These are phyloP conservation scores for Micromonas pusilla DNA, from an alignment of 139 green algal species.

Conservation along the genomic window DNA sequence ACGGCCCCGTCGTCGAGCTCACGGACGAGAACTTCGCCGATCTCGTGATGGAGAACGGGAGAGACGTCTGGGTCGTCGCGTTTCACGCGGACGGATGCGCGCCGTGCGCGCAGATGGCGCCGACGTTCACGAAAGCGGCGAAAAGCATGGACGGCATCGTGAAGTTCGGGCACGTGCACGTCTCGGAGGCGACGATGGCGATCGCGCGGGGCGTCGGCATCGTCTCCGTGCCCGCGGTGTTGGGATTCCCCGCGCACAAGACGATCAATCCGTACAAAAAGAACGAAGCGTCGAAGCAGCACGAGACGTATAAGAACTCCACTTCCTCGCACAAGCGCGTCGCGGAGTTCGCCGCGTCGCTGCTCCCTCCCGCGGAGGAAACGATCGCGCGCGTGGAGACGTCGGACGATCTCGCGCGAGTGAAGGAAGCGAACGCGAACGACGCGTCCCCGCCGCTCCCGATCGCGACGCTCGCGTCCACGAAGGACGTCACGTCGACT, in stretches of 20 bases:
- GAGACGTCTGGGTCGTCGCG: slow-evolving; percentile 10
- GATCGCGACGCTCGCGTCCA: background rate
- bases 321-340: background rate
- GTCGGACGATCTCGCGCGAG: background rate
- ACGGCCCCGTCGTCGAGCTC: background rate
- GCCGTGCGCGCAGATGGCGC: background rate
- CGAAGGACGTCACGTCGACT: background rate
- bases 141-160: background rate
- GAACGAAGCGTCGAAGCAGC: background rate
- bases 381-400: background rate
- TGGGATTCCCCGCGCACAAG: background rate
- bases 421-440: background rate
- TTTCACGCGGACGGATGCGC: background rate
- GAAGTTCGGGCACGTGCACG: slow-evolving; percentile 1
- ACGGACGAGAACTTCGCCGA: background rate
- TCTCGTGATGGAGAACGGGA: background rate
- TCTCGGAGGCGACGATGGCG: background rate
- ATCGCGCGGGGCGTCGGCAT: background rate
- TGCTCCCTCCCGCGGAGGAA: background rate
- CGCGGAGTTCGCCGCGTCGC: background rate
- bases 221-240: background rate
- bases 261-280: slow-evolving; percentile 17
- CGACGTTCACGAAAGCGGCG: background rate
- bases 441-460: background rate
- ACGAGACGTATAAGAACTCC: background rate